Percentiles rank a stretch among this genome's conserved stretches.
These are phyloP conservation scores for Carex scoparia DNA, from an alignment of 176 grass and related monocot species.

Conservation along the genomic window DNA sequence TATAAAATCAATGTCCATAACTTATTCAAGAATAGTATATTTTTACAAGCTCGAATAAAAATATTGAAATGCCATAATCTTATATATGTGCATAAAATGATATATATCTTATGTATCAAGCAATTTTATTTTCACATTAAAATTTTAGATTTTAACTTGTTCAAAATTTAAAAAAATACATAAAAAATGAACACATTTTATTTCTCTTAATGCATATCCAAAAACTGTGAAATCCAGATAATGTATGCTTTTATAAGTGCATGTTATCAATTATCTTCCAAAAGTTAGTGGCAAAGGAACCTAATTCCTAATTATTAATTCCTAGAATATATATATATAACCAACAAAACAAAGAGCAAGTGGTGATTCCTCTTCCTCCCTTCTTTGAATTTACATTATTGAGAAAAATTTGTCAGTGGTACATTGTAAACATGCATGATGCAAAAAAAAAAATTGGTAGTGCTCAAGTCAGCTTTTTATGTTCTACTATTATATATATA, in stretches of 20 bases:
- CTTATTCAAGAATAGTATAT: too few species aligned
- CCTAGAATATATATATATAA: neutral
- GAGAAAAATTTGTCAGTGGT: neutral
- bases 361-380: neutral
- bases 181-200: too few species aligned
- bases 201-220: too few species aligned
- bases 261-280: neutral
- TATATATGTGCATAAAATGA: too few species aligned
- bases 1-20: too few species aligned
- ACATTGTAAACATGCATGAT: neutral
- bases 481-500: neutral
- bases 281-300: neutral
- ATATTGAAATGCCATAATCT: too few species aligned
- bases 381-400: neutral
- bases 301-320: neutral
- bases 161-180: too few species aligned
- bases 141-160: too few species aligned
- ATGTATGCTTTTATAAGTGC: neutral
- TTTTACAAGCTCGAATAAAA: too few species aligned
- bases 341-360: neutral
- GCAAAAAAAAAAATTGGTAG: neutral
- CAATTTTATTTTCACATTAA: too few species aligned
- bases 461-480: neutral
- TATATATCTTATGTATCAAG: too few species aligned
- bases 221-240: neutral